phyloP scores from a whole-genome alignment of 2,329 filamentous ascomycete species.

The Podosphaera aphanis region DNA sequence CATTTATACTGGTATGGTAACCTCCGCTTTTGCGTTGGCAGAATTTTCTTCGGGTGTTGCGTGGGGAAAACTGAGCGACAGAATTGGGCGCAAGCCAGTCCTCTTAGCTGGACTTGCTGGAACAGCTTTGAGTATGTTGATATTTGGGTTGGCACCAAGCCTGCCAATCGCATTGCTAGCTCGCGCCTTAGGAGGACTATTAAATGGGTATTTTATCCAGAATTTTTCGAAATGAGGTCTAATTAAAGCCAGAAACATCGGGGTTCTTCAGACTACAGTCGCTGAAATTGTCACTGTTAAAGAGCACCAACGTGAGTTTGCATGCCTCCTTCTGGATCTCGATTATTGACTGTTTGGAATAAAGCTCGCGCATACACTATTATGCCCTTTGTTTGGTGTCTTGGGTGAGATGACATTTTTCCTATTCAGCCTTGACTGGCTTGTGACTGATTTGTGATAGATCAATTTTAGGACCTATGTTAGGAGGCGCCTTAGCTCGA shows the following conservation, averaged over 20 bases:
- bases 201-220: constrained; percentile 52
- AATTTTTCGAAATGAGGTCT: constrained; percentile 4
- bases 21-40: constrained; percentile 83
- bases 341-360: background rate
- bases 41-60: constrained; percentile 83
- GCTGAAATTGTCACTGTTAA: constrained; percentile 83
- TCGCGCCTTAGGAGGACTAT: constrained; percentile 64
- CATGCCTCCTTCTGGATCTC: constrained; percentile 7
- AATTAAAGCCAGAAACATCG: constrained; percentile 46
- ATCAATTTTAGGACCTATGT: constrained; percentile 76
- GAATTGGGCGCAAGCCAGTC: constrained; percentile 76
- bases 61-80: constrained; percentile 85
- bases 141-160: constrained; percentile 75
- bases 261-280: constrained; percentile 83
- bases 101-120: constrained; percentile 73
- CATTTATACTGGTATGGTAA: constrained; percentile 87
- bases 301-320: constrained; percentile 62
- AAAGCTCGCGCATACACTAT: constrained; percentile 79
- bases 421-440: background rate
- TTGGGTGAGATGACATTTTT: constrained; percentile 36
- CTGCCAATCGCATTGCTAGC: constrained; percentile 66
- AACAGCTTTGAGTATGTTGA: constrained; percentile 75
- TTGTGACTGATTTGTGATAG: constrained; percentile 19
- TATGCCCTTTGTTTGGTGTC: constrained; percentile 95
- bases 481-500: constrained; percentile 72